phyloP scores from a whole-genome alignment of 495 filamentous ascomycete genomes.

The Barbatosphaeria neglecta region DNA sequence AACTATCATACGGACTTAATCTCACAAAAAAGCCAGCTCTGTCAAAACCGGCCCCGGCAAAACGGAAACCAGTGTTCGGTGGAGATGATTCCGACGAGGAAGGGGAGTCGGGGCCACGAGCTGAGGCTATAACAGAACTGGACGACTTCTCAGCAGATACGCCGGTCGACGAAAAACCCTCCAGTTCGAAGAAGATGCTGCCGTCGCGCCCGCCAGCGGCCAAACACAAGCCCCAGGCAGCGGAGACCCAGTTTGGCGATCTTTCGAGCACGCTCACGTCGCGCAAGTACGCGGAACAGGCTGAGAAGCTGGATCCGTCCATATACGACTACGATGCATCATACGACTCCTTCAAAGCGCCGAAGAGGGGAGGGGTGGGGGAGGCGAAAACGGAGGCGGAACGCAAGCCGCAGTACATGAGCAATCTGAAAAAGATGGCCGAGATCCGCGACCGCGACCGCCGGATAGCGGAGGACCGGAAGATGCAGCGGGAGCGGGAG shows the following conservation, averaged over 20 bases:
- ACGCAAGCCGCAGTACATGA: constrained; percentile 73
- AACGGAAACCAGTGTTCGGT: constrained; percentile 39
- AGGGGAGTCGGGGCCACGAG: constrained; percentile 5
- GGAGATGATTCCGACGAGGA: constrained; percentile 37
- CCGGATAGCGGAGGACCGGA: constrained; percentile 74
- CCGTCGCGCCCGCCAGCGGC: constrained; percentile 15
- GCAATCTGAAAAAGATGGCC: constrained; percentile 63
- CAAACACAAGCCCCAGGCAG: constrained; percentile 18
- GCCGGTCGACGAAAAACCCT: constrained; percentile 9
- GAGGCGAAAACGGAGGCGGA: constrained; percentile 25
- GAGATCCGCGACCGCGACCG: constrained; percentile 83
- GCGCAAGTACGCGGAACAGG: constrained; percentile 43
- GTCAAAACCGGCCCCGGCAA: constrained; percentile 11
- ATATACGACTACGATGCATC: constrained; percentile 71
- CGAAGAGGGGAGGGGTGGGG: constrained; percentile 12
- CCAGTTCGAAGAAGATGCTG: constrained; percentile 11
- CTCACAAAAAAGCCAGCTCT: constrained; percentile 8
- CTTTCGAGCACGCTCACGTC: constrained; percentile 43
- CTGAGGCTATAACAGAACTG: constrained; percentile 18
- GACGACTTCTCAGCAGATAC: constrained; percentile 16
- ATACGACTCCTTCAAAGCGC: constrained; percentile 52
- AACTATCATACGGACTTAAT: neutral
- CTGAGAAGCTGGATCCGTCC: constrained; percentile 48
- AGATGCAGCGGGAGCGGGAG: constrained; percentile 77
- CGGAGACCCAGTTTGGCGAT: constrained; percentile 35